Conservation (phyloP, 352 stramenopile genomes). For the Pythium monospermum region DNA sequence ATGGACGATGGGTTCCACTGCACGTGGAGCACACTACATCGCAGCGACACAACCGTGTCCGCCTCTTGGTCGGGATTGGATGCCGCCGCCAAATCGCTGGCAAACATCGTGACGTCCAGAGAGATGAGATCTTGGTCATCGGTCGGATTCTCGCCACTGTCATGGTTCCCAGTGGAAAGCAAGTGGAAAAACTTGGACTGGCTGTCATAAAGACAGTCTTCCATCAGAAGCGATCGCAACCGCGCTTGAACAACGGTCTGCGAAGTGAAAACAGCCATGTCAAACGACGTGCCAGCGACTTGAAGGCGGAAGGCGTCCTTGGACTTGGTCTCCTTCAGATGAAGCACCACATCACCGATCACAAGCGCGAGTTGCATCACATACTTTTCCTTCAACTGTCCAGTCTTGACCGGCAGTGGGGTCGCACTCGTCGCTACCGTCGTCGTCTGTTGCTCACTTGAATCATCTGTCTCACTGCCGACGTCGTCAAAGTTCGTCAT, state of each 20-base stretch:
- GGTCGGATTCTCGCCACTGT: not conserved
- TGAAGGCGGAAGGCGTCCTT: conserved; percentile 53
- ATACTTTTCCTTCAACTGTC: conserved; percentile 38
- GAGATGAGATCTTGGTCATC: conserved; percentile 36
- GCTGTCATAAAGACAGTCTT: conserved; percentile 54
- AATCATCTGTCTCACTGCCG: not conserved
- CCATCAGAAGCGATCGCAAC: conserved; percentile 55
- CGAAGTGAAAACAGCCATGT: conserved; percentile 35
- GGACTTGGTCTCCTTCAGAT: conserved; percentile 38
- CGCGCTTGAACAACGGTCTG: conserved; percentile 46
- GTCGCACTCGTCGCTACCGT: too few species aligned
- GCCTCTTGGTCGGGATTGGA: conserved; percentile 8
- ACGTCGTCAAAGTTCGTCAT: not conserved
- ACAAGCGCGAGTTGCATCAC: conserved; percentile 44
- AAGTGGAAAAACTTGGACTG: conserved; percentile 54
- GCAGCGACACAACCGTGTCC: conserved; percentile 46
- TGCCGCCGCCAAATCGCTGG: conserved; percentile 9
- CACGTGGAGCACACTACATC: conserved; percentile 68
- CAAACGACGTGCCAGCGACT: conserved; percentile 43
- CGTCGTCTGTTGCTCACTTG: conserved; percentile 1
- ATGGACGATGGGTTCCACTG: conserved; percentile 87
- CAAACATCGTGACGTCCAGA: conserved; percentile 42
- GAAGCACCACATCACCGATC: conserved; percentile 46
- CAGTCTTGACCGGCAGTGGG: too few species aligned
- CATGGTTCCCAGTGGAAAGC: conserved; percentile 59